Conservation (phyloP, 306 rosid species). For the Fragaria nilgerrensis region DNA sequence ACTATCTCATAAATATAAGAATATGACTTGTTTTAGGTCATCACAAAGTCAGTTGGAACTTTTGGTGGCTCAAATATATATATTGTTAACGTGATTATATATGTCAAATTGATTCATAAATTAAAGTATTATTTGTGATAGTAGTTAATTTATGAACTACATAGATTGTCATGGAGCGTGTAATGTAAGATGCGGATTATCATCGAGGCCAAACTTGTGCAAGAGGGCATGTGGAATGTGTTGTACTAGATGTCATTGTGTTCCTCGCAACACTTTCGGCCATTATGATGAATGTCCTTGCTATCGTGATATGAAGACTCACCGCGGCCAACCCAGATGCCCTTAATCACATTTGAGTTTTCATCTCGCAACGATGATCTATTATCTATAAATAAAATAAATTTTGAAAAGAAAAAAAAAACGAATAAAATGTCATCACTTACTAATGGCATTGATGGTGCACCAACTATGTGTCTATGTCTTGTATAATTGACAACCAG, state of each 20-base stretch:
- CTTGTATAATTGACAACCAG: neutral
- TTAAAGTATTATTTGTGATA: neutral
- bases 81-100: neutral
- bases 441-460: neutral
- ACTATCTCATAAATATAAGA: no score
- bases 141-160: neutral
- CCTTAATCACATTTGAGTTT: neutral
- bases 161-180: slow-evolving; percentile 57
- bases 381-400: no score
- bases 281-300: slow-evolving; percentile 63
- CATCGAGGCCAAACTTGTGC: slow-evolving; percentile 58
- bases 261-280: slow-evolving; percentile 65
- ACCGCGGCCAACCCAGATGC: slow-evolving; percentile 26
- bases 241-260: slow-evolving; percentile 63
- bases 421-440: neutral
- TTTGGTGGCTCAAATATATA: neutral
- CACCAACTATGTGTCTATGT: neutral
- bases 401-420: no score
- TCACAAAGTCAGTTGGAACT: slow-evolving; percentile 4
- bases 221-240: slow-evolving; percentile 68
- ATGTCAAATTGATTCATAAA: no score
- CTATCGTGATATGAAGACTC: slow-evolving; percentile 58
- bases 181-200: slow-evolving; percentile 40
- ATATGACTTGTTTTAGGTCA: slow-evolving; percentile 15
- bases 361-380: no score